Percentiles rank a stretch among this genome's conserved stretches.
Evolutionary conservation across 176 grass and related monocot genomes (phyloP).

Genomic region (Areca catechu): DNA sequence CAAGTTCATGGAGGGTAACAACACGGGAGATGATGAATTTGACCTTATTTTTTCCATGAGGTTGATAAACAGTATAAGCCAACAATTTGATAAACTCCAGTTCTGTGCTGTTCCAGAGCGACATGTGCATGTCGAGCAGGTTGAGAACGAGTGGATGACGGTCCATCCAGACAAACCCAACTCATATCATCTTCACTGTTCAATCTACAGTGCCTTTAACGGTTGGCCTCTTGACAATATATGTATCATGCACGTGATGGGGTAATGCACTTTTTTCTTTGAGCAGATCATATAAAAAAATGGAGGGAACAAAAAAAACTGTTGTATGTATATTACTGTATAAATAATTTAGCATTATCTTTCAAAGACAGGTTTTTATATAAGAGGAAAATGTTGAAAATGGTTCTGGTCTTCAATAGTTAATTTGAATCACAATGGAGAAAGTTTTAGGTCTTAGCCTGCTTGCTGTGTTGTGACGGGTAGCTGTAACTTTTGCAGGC

Average conservation of each 20-base stretch:
- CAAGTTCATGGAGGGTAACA: constrained; percentile 25
- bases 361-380: too few relatives aligned
- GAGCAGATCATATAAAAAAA: too few relatives aligned
- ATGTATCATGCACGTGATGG: constrained; percentile 45
- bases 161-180: constrained; percentile 32
- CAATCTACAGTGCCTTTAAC: constrained; percentile 33
- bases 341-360: too few relatives aligned
- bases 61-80: constrained; percentile 48
- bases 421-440: too few relatives aligned
- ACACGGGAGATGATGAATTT: constrained; percentile 22
- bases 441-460: too few relatives aligned
- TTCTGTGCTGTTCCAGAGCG: constrained; percentile 39
- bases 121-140: constrained; percentile 34
- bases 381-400: too few relatives aligned
- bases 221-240: constrained; percentile 38
- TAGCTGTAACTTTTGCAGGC: too few relatives aligned
- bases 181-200: constrained; percentile 35
- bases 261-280: constrained; percentile 12
- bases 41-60: constrained; percentile 67
- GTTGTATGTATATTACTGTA: too few relatives aligned
- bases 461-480: too few relatives aligned
- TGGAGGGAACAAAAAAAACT: too few relatives aligned
- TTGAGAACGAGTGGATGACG: constrained; percentile 29
- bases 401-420: too few relatives aligned
- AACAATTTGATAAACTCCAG: constrained; percentile 47